Conservation (phyloP, 495 filamentous ascomycete genomes). For the Ramalina peruviana region DNA sequence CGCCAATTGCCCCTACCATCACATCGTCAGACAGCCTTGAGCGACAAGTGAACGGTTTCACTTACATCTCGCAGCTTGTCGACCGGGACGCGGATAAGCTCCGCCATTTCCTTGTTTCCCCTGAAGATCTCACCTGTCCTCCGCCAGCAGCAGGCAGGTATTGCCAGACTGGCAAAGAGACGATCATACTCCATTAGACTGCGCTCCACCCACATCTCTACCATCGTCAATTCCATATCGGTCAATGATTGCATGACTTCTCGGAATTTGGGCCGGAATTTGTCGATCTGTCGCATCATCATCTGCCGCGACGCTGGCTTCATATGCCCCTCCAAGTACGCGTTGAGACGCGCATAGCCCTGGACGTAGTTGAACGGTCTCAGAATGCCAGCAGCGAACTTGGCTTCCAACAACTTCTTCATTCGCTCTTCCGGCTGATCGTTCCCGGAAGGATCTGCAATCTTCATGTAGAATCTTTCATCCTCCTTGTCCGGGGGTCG, state of each 20-base stretch:
- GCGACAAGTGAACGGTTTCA: neutral
- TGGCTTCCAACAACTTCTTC: constrained; percentile 86
- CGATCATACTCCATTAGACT: constrained; percentile 94
- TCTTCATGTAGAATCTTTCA: constrained; percentile 89
- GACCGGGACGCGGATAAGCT: constrained; percentile 85
- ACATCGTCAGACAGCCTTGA: neutral
- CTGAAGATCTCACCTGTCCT: constrained; percentile 94
- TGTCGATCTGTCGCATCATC: constrained; percentile 79
- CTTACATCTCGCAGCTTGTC: constrained; percentile 68
- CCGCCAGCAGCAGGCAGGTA: constrained; percentile 95
- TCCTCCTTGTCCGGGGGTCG: constrained; percentile 66
- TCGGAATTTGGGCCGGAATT: constrained; percentile 88
- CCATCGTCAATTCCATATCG: constrained; percentile 81
- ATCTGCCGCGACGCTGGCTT: constrained; percentile 64
- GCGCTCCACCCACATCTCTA: constrained; percentile 98
- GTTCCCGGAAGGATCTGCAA: constrained; percentile 84
- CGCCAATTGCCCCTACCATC: constrained; percentile 72
- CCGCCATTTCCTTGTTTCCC: constrained; percentile 97
- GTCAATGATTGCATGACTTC: constrained; percentile 85
- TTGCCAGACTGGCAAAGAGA: constrained; percentile 97
- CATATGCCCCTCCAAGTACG: constrained; percentile 83
- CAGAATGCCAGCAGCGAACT: constrained; percentile 85
- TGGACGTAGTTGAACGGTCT: constrained; percentile 98
- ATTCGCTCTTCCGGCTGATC: constrained; percentile 88
- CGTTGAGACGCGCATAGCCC: constrained; percentile 75